These are phyloP conservation scores for Penicillium sp. DNA, from an alignment of 2,329 filamentous ascomycete genomes.

Conservation along the genomic window DNA sequence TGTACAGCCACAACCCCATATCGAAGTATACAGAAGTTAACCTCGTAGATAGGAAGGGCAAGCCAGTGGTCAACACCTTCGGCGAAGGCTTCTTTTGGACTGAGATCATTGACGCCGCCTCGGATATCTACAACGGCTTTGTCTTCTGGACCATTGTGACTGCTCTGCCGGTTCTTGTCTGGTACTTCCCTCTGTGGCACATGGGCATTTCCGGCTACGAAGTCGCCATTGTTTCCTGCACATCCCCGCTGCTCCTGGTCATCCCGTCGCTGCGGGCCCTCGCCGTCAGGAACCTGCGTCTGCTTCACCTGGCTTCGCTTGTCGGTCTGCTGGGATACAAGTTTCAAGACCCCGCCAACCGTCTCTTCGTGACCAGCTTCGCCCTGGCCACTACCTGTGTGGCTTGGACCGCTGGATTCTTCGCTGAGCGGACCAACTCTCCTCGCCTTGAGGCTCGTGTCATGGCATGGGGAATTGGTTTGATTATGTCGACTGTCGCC, in stretches of 20 bases:
- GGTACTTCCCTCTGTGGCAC: conserved; percentile 98
- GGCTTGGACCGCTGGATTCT: conserved; percentile 81
- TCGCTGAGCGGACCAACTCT: conserved; percentile 73
- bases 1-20: conserved; percentile 42
- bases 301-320: conserved; percentile 76
- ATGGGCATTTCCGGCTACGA: conserved; percentile 99
- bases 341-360: conserved; percentile 69
- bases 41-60: conserved; percentile 66
- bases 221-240: conserved; percentile 78
- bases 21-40: conserved; percentile 26
- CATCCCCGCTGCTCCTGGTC: conserved; percentile 77
- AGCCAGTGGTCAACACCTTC: conserved; percentile 70
- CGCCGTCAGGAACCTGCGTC: conserved; percentile 67
- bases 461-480: conserved; percentile 75
- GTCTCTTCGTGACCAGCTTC: conserved; percentile 80
- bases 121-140: conserved; percentile 94
- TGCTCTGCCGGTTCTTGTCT: conserved; percentile 82
- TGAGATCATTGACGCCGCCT: conserved; percentile 75
- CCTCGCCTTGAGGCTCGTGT: conserved; percentile 79
- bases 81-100: conserved; percentile 71
- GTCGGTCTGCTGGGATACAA: conserved; percentile 78
- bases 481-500: conserved; percentile 81
- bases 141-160: conserved; percentile 96
- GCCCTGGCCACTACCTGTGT: conserved; percentile 79
- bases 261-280: conserved; percentile 69